Percentiles rank a stretch among this genome's conserved stretches.
phyloP scores from a whole-genome alignment of 2,329 filamentous ascomycete species.

The Phialophora tarda region DNA sequence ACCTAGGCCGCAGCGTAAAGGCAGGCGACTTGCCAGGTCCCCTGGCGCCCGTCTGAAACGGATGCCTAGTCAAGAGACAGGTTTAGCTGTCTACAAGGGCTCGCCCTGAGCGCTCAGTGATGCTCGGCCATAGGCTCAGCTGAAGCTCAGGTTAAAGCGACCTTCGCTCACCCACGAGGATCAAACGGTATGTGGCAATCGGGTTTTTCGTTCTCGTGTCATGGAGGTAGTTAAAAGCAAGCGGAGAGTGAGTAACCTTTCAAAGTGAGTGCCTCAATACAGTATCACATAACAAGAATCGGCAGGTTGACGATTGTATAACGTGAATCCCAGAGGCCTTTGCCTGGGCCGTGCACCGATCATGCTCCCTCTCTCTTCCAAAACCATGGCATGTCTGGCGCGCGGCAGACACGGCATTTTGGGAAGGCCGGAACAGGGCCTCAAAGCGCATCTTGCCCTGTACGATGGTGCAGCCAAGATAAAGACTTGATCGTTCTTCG shows the following conservation, averaged over 20 bases:
- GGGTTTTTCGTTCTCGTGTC: too few species aligned
- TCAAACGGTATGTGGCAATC: too few species aligned
- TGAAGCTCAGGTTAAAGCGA: too few species aligned
- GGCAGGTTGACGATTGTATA: background rate
- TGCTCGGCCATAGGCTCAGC: too few species aligned
- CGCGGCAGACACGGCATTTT: background rate
- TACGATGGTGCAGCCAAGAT: background rate
- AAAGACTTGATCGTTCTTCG: background rate
- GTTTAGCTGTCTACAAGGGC: too few species aligned
- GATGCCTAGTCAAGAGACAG: too few species aligned
- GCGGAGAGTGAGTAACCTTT: background rate
- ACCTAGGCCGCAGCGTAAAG: too few species aligned
- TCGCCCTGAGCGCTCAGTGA: too few species aligned
- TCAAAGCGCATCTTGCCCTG: background rate
- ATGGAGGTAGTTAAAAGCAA: background rate
- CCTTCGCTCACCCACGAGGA: too few species aligned
- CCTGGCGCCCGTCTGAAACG: too few species aligned
- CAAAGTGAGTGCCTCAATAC: background rate
- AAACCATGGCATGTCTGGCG: background rate
- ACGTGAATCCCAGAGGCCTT: background rate
- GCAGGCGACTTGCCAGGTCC: too few species aligned
- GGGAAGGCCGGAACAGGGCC: background rate
- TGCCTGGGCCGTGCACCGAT: background rate
- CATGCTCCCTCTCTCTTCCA: background rate
- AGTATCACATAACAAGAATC: background rate